phyloP scores from a whole-genome alignment of 768 basidiomycete genomes.

The Boletus sp. region DNA sequence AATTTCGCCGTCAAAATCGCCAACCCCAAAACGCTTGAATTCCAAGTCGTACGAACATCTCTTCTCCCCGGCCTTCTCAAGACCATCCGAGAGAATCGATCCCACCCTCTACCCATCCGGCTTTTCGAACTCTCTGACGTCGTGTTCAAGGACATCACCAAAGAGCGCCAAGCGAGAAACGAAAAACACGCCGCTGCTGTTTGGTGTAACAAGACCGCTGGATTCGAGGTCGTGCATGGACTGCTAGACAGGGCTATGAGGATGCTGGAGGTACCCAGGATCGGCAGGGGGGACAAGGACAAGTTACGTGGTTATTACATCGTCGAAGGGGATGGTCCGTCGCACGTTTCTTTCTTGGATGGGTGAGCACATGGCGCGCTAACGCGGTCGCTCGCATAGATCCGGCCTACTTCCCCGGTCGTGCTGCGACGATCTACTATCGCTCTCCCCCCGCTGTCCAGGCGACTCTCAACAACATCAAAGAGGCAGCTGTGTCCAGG shows the following conservation, averaged over 20 bases:
- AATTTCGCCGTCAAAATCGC: constrained; percentile 85
- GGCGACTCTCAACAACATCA: constrained; percentile 41
- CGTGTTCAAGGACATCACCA: constrained; percentile 76
- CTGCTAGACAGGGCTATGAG: constrained; percentile 94
- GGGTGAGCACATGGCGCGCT: background rate
- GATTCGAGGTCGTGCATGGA: constrained; percentile 96
- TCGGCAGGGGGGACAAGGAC: constrained; percentile 53
- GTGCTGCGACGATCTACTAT: constrained; percentile 90
- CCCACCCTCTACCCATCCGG: constrained; percentile 86
- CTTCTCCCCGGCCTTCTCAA: constrained; percentile 95
- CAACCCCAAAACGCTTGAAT: constrained; percentile 97
- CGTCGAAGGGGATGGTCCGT: constrained; percentile 77
- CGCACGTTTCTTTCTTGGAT: background rate
- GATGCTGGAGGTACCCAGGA: constrained; percentile 88
- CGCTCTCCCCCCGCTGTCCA: constrained; percentile 46
- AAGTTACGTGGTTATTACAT: constrained; percentile 87
- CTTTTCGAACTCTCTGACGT: constrained; percentile 95
- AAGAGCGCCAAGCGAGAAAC: constrained; percentile 86
- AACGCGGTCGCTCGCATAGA: constrained; percentile 48
- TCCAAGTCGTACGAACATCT: constrained; percentile 96
- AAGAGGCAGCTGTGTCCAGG: constrained; percentile 39
- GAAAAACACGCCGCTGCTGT: constrained; percentile 85
- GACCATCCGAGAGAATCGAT: constrained; percentile 94
- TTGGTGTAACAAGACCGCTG: constrained; percentile 96
- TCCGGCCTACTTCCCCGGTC: constrained; percentile 91